Base-by-base conservation (phyloP, 306 rosid genomes). In the Quercus ilex region DNA sequence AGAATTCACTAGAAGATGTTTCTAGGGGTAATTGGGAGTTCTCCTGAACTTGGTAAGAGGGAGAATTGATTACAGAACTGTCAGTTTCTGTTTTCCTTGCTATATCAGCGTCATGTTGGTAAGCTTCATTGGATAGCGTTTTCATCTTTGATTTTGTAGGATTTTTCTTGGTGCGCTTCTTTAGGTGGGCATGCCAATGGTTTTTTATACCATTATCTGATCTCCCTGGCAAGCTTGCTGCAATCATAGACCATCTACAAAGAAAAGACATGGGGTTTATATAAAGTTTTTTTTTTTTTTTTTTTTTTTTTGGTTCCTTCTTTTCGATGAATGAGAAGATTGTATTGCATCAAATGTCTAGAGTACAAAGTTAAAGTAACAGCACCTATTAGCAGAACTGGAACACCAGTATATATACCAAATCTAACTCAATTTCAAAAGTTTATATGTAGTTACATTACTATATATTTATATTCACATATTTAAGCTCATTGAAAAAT, bases 131-230 rank as follows among this genome's bases (percentile, higher is more conserved):
- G 12, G 41, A 25, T 62, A 51, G 56, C 0, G 58, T 13, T 20
- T 67, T 55, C 5, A 20, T 4, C 41, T 74, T 76, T n/a, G 74
- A 12, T 19, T 8, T 74, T 15, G 52, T 53, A 41, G 51, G 52
- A 3, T 73, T 74, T 15, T 21, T 14, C 46, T 31, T 55, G n/a
- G 11, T 1, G 58, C 75, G 56, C 79, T 85, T 91, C 84, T 87
- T 87, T 4, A 93, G 78, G 80, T 79, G 83, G 62, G 92, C 90
- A 52, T 91, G 90, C 94, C 94, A 93, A 2, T 86, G 79, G 55
- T 90, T 93, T 79, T 93, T 91, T 52, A 93, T 82, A 53, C 86
- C 91, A 35, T 91, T 91, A 75, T 93, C 94, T 1, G 93, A 88
- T 87, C 98, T 90, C 67, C 97, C 97, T 0, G 87, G 72, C 31